A percentile compares a stretch with the other conserved stretches of the same genome.
Evolutionary conservation across 2,329 filamentous ascomycete species (phyloP).

Genomic region (Escovopsis sp.): DNA sequence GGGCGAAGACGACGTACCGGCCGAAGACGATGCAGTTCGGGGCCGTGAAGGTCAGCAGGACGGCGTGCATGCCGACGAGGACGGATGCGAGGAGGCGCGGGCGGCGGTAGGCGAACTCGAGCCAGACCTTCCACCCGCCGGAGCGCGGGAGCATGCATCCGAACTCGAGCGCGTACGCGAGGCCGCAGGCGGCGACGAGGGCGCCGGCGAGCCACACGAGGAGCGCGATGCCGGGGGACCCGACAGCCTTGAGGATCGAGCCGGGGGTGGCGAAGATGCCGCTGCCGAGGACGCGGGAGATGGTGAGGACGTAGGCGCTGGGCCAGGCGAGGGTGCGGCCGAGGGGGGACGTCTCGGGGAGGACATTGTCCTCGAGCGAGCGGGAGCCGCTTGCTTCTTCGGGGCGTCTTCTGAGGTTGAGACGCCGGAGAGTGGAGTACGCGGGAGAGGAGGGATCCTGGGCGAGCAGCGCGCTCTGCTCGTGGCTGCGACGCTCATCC

Average conservation of each 20-base stretch:
- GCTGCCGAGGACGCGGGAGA: conserved; percentile 53
- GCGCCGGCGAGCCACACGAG: conserved; percentile 50
- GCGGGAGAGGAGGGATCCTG: background rate
- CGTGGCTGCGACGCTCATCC: conserved; percentile 1
- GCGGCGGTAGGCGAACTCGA: conserved; percentile 51
- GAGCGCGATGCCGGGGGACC: conserved; percentile 50
- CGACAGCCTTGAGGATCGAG: conserved; percentile 49
- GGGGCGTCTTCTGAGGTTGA: too few relatives aligned
- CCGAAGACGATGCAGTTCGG: conserved; percentile 58
- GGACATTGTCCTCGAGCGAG: conserved; percentile 39
- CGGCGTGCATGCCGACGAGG: conserved; percentile 46
- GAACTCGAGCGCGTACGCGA: conserved; percentile 50
- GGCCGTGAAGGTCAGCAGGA: conserved; percentile 51
- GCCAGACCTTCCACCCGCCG: conserved; percentile 55
- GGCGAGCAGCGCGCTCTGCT: conserved; percentile 3
- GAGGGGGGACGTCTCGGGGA: conserved; percentile 42
- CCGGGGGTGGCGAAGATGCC: conserved; percentile 61
- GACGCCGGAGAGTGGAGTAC: too few relatives aligned
- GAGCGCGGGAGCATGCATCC: conserved; percentile 57
- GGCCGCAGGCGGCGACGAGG: conserved; percentile 43
- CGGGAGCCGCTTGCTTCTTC: conserved; percentile 5
- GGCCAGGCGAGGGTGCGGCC: conserved; percentile 48
- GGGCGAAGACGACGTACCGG: conserved; percentile 47
- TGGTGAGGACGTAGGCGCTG: conserved; percentile 51
- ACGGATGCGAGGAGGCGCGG: conserved; percentile 51